Base-by-base conservation (phyloP, 2,329 filamentous ascomycete genomes). In the Aspergillus nomiae region DNA sequence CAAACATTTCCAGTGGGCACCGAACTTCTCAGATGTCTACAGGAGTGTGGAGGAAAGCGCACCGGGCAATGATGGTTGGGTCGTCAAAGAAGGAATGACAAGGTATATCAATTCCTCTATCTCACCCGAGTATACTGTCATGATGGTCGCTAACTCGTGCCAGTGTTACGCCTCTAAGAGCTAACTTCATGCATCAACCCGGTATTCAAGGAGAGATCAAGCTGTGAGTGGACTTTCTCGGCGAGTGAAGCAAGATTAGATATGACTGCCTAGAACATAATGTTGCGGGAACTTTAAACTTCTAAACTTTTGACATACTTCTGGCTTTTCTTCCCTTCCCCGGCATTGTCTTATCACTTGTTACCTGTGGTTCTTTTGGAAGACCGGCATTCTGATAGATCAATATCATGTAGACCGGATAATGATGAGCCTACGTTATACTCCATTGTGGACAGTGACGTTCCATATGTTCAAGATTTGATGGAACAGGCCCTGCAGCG, bases 1-100 rank as follows among this genome's bases (percentile, higher is more conserved):
- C 77, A 92, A 91, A 76, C 91, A 96, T 78, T 98, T 97, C 83
- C 96, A 94, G 79, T 98, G 95, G 95, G 88, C 91, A 55, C 95
- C 94, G 2, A 87, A 87, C 66, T 95, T 98, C 78, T 84, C 87
- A 38, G 94, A 96, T 77, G 92, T 98, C 2, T 92, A 92, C 77
- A 87, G 90, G 74, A 94, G 91, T 69, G 93, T 97, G n/a, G 88
- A 93, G 69, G 86, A 90, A 67, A 88, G 90, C 45, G 82, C 84
- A 36, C 91, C 92, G 4, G 93, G 93, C 4, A 96, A 92, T 74
- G 95, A 99, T 78, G 95, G 94, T 7, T 97, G 94, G 92, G 90
- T 90, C 41, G 92, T 99, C 28, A 90, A 91, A 75, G 89, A 96
- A 75, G 92, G 92, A 32, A 88, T 90, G 77, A 96, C 94, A 14